A percentile compares a stretch with the other conserved stretches of the same genome.
These are phyloP conservation scores for Bidens hawaiensis DNA, from an alignment of 140 eudicot genomes.

Conservation along the genomic window DNA sequence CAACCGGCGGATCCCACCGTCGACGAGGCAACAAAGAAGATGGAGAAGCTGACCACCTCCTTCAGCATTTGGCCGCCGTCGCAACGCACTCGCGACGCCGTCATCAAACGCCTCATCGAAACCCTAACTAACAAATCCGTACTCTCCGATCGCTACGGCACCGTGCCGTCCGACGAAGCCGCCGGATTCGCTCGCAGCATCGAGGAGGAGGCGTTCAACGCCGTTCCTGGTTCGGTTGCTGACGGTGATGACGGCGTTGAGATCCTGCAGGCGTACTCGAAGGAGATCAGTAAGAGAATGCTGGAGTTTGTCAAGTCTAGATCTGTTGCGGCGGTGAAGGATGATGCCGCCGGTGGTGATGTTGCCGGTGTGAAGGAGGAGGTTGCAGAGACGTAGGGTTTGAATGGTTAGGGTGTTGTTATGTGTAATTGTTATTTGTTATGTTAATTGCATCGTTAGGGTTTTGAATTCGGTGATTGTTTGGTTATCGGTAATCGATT, in stretches of 20 bases:
- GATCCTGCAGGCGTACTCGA: slow-evolving; percentile 66
- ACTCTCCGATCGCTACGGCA: slow-evolving; percentile 78
- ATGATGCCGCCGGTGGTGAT: slow-evolving; percentile 10
- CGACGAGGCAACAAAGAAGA: slow-evolving; percentile 17
- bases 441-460: slow-evolving; percentile 2
- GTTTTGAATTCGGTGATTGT: slow-evolving; percentile 17
- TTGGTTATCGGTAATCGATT: slow-evolving; percentile 3
- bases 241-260: slow-evolving; percentile 69
- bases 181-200: slow-evolving; percentile 36
- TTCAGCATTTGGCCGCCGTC: slow-evolving; percentile 96
- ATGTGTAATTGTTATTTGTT: slow-evolving; percentile 4
- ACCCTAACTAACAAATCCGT: slow-evolving; percentile 69
- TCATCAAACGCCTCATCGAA: slow-evolving; percentile 70
- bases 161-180: slow-evolving; percentile 61
- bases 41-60: slow-evolving; percentile 25
- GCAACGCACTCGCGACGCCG: slow-evolving; percentile 91
- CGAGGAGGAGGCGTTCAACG: slow-evolving; percentile 68
- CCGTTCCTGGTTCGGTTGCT: slow-evolving; percentile 32
- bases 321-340: slow-evolving; percentile 33
- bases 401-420: slow-evolving; percentile 16
- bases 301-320: slow-evolving; percentile 65
- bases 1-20: not conserved
- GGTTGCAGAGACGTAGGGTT: too few species aligned
- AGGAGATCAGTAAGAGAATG: slow-evolving; percentile 84
- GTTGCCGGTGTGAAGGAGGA: slow-evolving; percentile 7